Evolutionary conservation across 305 asterid species (phyloP).

Genomic region (Vinca major): DNA sequence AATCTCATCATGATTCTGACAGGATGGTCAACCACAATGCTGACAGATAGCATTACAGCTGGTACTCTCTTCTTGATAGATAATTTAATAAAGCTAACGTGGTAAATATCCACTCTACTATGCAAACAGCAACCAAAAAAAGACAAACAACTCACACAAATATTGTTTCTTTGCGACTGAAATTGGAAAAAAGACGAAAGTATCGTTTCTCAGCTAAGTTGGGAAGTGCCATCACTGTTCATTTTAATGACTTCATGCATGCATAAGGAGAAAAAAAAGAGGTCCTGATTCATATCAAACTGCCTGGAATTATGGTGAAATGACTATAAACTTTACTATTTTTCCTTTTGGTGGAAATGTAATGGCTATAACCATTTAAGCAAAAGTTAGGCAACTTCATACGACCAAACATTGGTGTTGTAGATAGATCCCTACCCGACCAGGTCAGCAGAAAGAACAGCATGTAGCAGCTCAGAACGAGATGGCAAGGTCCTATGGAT

Average conservation of each 20-base stretch:
- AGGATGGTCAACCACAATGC: not conserved
- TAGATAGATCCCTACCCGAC: constrained; percentile 50
- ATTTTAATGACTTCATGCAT: not conserved
- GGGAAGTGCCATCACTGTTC: not conserved
- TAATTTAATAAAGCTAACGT: not conserved
- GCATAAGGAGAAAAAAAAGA: not conserved
- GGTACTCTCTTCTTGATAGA: not conserved
- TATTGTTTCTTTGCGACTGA: not conserved
- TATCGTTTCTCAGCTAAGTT: not conserved
- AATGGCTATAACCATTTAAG: not conserved
- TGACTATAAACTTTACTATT: not conserved
- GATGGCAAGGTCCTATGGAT: constrained; percentile 91
- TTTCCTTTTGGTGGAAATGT: too few species aligned
- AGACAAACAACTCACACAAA: not conserved
- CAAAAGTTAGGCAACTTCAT: constrained; percentile 1
- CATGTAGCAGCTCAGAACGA: constrained; percentile 73
- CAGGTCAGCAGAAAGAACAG: constrained; percentile 84
- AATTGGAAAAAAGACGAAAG: not conserved
- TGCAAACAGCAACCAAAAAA: not conserved
- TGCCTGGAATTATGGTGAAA: not conserved
- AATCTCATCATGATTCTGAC: not conserved
- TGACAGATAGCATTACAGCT: not conserved
- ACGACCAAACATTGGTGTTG: not conserved
- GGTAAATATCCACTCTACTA: not conserved
- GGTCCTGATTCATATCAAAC: not conserved